Evolutionary conservation across 148 eudicot species (phyloP), one percentile per base, ranked within the genome.

Genomic region (Heliamphora exappendiculata): DNA sequence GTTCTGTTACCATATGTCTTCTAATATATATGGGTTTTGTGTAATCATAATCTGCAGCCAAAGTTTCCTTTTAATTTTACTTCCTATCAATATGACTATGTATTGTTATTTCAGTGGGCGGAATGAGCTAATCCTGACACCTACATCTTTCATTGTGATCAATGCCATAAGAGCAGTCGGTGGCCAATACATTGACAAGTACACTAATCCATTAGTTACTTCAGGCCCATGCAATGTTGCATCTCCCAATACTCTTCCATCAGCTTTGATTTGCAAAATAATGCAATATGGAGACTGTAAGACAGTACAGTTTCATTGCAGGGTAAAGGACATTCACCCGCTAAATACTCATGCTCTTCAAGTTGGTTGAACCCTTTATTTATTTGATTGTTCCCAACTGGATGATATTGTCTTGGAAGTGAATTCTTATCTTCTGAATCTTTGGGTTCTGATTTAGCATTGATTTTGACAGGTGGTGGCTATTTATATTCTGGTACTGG

Each of bases 131-230:
- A 81, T 80, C 84, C 74, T 94, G 82, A 86, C 79, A 17, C 88
- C 96, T 69, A 88, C 88, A 82, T 90, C 98, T 76, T 88, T 86
- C 78, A 86, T 94, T 73, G 82, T 83, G 53, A 76, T 94, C 83
- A 78, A 88, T 79, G 67, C 81, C 67, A 72, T 83, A 70, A 78
- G 81, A 76, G 87, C 78, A 58, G 65, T 75, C 33, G 54, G 70
- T 31, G 71, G 50, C 17, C 77, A 73, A 26, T 67, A 7, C 34
- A 57, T 36, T 33, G 73, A 79, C 49, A 75, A 62, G 53, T 17
- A 26, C 34, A 33, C 45, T 66, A 44, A 34, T 76, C 44, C 76
- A 59, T 82, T 78, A 63, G 73, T 65, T 83, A 50, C 74, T 34
- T 59, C 79, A 50, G 60, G 49, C 63, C 79, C 78, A 66, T 64